Percentiles rank a stretch among this genome's conserved stretches.
Evolutionary conservation across 169 alveolate genomes (phyloP).

Genomic region (Babesia divergens): DNA sequence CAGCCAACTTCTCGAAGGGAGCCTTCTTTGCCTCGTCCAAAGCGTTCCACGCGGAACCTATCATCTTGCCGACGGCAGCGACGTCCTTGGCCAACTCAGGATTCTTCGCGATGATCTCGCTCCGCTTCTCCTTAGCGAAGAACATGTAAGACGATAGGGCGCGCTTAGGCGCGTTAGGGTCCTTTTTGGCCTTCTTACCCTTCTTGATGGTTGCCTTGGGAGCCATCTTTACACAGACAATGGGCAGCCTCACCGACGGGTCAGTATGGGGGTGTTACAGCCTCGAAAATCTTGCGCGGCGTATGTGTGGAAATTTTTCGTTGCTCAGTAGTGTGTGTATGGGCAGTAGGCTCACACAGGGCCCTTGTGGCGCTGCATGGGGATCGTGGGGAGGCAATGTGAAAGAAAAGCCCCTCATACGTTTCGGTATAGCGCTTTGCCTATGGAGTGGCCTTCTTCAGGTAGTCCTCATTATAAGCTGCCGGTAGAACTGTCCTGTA

Average conservation of each 20-base stretch:
- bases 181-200: conserved; percentile 72
- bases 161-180: conserved; percentile 87
- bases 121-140: conserved; percentile 85
- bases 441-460: too few species aligned
- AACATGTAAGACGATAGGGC: conserved; percentile 86
- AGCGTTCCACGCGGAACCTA: conserved; percentile 88
- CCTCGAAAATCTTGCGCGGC: too few species aligned
- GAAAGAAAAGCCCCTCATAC: too few species aligned
- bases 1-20: conserved; percentile 87
- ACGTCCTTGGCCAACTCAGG: conserved; percentile 84
- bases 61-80: conserved; percentile 86
- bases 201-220: conserved; percentile 51
- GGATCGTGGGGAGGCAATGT: too few species aligned
- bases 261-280: too few species aligned
- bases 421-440: too few species aligned
- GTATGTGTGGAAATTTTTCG: too few species aligned
- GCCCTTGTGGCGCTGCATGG: too few species aligned
- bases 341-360: too few species aligned
- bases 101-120: conserved; percentile 75
- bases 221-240: conserved; percentile 57
- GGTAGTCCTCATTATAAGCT: too few species aligned
- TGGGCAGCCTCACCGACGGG: not conserved
- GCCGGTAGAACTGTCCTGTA: too few species aligned
- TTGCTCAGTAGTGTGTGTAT: too few species aligned
- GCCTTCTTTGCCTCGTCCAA: conserved; percentile 80